Base-by-base conservation (phyloP, 164 flowering plant genomes). In the Cinnamomum chago region DNA sequence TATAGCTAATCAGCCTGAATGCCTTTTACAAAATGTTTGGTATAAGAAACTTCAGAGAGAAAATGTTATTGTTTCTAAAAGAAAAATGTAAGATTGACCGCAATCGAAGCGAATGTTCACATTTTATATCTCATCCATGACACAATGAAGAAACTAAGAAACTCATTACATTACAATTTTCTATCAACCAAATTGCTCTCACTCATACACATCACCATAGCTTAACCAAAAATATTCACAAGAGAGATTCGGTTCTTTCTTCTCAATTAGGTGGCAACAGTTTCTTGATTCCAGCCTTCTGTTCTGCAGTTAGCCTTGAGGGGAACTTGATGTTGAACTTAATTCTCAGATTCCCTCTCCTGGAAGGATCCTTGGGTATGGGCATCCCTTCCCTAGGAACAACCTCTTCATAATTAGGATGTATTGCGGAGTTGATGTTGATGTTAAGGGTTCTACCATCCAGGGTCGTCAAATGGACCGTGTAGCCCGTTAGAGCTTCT, bases 381-480 rank as follows among this genome's bases (percentile, higher is more conserved):
- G 97, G 97, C 97, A 92, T 92, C 2, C 97, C 97, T 77, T 92
- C 94, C 60, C 79, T 78, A 1, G 90, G 92, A 0, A 88, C 88
- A 17, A 88, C 79, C 79, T 92, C 92, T 71, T 89, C 94, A 33
- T 92, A 82, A 51, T 18, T 77, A 0, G 94, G 93, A 67, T 87
- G 86, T 22, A 89, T 87, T 67, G 86, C 84, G 70, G 65, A 83
- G 82, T 83, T 86, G 62, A 90, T 82, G 2, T 93, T 88, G 24
- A 90, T 82, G 9, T 82, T 87, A 60, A 92, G 72, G 58, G 2
- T 88, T 77, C 97, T 85, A 0, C 95, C 97, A 76, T 92, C 97
- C 0, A 92, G 79, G 0, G 92, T 89, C 0, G 88, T 88, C 65
- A 92, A 64, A 58, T 82, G 84, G 58, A 83, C 88, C 0, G 91